Evolutionary conservation across 2,329 filamentous ascomycete genomes (phyloP).

Genomic region (Nigrospora osmanthi): DNA sequence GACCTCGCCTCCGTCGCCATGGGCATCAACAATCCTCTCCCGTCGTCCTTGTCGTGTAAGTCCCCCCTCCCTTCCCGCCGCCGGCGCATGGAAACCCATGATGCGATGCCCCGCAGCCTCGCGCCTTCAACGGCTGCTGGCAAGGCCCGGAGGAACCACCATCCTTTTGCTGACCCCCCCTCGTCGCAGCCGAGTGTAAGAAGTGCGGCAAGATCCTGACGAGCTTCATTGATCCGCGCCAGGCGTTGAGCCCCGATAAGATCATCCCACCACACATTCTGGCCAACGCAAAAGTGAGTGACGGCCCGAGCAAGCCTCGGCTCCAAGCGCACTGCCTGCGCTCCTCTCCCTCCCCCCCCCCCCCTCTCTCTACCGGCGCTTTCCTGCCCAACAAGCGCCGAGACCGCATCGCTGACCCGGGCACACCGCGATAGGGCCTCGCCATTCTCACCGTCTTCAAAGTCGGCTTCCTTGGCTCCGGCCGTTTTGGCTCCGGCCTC

Average conservation of each 20-base stretch:
- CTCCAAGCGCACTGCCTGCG: too few species aligned
- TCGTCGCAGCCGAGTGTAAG: constrained; percentile 76
- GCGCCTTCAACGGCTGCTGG: too few species aligned
- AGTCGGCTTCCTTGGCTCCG: constrained; percentile 77
- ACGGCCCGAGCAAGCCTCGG: too few species aligned
- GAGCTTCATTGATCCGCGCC: constrained; percentile 88
- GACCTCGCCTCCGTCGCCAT: constrained; percentile 27
- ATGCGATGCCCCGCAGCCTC: too few species aligned
- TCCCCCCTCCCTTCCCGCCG: constrained; percentile 13
- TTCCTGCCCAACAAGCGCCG: too few species aligned
- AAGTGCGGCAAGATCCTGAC: constrained; percentile 94
- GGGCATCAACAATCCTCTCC: constrained; percentile 60
- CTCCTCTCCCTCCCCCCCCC: too few species aligned
- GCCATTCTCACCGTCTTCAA: constrained; percentile 83
- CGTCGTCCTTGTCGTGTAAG: constrained; percentile 62
- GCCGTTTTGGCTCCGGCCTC: constrained; percentile 72
- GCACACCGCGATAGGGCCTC: constrained; percentile 47
- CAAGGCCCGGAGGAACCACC: constrained; percentile 2
- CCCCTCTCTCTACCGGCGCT: too few species aligned
- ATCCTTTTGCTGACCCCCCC: constrained; percentile 5
- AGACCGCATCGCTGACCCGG: not conserved
- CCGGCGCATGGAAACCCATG: too few species aligned
- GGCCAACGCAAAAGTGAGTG: constrained; percentile 74
- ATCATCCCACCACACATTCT: constrained; percentile 89
- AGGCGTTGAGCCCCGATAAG: constrained; percentile 93